These are phyloP conservation scores for Phylloporus sp. DNA, from an alignment of 768 basidiomycete species.

Conservation along the genomic window DNA sequence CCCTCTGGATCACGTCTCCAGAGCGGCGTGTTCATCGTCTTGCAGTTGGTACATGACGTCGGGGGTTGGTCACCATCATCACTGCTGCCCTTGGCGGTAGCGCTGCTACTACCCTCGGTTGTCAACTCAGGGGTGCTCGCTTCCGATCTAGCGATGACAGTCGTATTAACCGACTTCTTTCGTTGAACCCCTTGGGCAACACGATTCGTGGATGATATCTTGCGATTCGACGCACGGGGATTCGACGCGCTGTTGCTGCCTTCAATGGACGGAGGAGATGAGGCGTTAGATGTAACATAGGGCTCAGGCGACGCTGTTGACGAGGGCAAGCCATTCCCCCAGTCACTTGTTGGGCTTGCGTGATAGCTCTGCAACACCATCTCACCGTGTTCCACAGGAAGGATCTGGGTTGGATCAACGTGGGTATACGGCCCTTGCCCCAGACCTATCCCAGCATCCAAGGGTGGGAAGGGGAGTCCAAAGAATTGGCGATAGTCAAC, in stretches of 20 bases:
- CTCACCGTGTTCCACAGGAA: conserved; percentile 42
- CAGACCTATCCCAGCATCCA: conserved; percentile 40
- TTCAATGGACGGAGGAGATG: conserved; percentile 69
- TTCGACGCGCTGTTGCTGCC: conserved; percentile 34
- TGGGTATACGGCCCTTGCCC: conserved; percentile 62
- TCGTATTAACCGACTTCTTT: conserved; percentile 40
- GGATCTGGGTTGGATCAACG: conserved; percentile 91
- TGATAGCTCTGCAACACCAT: conserved; percentile 52
- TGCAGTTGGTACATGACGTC: conserved; percentile 91
- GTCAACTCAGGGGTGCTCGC: conserved; percentile 65
- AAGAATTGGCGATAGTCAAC: conserved; percentile 64
- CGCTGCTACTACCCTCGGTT: conserved; percentile 28
- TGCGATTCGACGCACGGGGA: conserved; percentile 41
- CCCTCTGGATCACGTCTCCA: conserved; percentile 94
- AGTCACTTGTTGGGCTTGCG: conserved; percentile 79
- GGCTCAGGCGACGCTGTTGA: conserved; percentile 74
- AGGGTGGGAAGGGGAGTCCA: conserved; percentile 57
- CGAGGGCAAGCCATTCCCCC: conserved; percentile 70
- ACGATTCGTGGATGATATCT: conserved; percentile 64
- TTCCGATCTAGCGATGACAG: conserved; percentile 43
- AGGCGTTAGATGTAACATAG: conserved; percentile 62
- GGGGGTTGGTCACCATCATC: conserved; percentile 71
- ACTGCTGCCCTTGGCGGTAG: conserved; percentile 37
- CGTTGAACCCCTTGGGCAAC: conserved; percentile 52
- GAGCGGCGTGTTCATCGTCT: conserved; percentile 91